These are phyloP conservation scores for Chaetomium tenue DNA, from an alignment of 495 filamentous ascomycete species.

Conservation along the genomic window DNA sequence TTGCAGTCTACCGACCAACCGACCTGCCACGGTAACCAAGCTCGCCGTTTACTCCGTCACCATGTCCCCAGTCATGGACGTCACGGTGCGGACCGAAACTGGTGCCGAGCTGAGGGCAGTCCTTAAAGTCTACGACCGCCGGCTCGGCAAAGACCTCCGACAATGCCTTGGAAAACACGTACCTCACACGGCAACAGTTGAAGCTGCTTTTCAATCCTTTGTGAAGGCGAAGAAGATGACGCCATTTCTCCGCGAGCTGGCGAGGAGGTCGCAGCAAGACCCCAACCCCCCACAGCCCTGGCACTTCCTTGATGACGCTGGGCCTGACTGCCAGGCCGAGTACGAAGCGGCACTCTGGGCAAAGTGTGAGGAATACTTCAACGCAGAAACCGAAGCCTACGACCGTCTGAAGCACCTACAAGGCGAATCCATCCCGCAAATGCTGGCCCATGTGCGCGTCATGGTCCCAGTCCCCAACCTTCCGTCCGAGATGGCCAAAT, in stretches of 20 bases:
- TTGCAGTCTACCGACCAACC: neutral
- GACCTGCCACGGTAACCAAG: neutral
- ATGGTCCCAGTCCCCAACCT: neutral
- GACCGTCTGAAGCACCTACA: neutral
- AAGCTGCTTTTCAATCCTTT: slow-evolving; percentile 6
- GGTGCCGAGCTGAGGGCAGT: slow-evolving; percentile 6
- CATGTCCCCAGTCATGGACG: slow-evolving; percentile 6
- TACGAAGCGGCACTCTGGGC: slow-evolving; percentile 8
- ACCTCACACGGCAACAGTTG: neutral
- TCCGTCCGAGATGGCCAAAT: neutral
- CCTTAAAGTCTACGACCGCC: slow-evolving; percentile 11
- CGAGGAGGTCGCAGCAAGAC: neutral
- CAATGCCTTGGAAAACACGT: neutral
- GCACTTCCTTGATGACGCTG: neutral
- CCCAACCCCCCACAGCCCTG: neutral
- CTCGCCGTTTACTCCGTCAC: neutral
- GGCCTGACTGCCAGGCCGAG: neutral
- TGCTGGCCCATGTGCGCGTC: slow-evolving; percentile 11
- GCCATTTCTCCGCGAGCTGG: neutral
- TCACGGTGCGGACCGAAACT: neutral
- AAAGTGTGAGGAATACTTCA: slow-evolving; percentile 6
- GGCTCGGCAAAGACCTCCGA: neutral
- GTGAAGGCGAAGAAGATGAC: neutral
- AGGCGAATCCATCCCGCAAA: neutral
- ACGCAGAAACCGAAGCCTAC: slow-evolving; percentile 10